These are phyloP conservation scores for Lycium barbarum DNA, from an alignment of 257 asterid species.

Conservation along the genomic window DNA sequence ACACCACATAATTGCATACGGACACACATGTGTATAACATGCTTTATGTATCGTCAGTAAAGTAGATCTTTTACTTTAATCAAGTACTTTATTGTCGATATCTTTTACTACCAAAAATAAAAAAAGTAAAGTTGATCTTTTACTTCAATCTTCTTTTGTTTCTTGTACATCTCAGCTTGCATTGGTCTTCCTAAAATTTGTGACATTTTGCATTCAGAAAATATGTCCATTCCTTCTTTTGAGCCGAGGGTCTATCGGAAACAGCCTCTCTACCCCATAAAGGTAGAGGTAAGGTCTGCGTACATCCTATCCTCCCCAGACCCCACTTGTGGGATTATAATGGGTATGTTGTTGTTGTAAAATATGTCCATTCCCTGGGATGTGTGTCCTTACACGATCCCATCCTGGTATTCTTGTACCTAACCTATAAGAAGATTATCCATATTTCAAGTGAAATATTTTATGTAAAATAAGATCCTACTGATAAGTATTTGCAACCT, in stretches of 20 bases:
- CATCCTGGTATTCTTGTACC: constrained; percentile 23
- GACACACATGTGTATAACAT: background rate
- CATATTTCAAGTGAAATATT: background rate
- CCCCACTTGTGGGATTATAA: too few species aligned
- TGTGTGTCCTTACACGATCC: background rate
- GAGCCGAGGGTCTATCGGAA: too few species aligned
- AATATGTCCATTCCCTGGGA: background rate
- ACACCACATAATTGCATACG: constrained; percentile 17
- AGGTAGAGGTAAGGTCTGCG: too few species aligned
- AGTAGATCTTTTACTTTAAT: background rate
- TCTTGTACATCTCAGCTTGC: constrained; percentile 8
- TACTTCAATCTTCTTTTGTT: constrained; percentile 15
- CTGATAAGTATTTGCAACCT: constrained; percentile 8
- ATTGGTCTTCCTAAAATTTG: background rate
- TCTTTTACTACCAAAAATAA: background rate
- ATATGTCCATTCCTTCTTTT: background rate
- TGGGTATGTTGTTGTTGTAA: background rate
- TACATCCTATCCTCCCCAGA: too few species aligned
- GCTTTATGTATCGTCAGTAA: constrained; percentile 4
- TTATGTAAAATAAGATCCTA: constrained; percentile 15
- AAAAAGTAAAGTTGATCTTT: background rate
- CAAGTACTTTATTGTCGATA: background rate
- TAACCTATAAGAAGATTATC: constrained; percentile 1
- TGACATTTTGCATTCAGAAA: background rate
- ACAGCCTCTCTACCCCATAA: too few species aligned